Base-by-base conservation (phyloP, 129 eudicot genomes). In the Calendula officinalis region DNA sequence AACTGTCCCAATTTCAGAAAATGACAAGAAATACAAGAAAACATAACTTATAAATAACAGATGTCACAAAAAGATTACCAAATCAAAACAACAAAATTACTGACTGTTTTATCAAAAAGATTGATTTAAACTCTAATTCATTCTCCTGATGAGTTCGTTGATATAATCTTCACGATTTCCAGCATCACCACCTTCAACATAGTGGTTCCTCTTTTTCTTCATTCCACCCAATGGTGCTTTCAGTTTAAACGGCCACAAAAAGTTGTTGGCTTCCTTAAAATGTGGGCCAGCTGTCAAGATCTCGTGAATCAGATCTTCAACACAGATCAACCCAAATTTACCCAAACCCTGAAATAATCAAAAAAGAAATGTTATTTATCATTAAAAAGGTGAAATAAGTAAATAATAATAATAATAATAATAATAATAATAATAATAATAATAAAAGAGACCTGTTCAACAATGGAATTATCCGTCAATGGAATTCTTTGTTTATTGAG, bases 181-280 rank as follows among this genome's bases (percentile, higher is more conserved):
- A 56, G 95, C 95, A 71, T 86, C 88, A 22, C 94, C 94, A 3
- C 88, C 94, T 72, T 86, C 94, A 22, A 86, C 86, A 32, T 82
- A 86, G 74, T 87, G 95, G 38, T 81, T 87, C 56, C 86, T 77
- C 78, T 86, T 86, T 76, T 78, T 86, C 75, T 83, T 77, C 45
- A 83, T 34, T 8, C 95, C 89, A 62, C 95, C 89, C 77, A 86
- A 68, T 8, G 95, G 95, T 15, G 95, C 89, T 48, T 62, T 80
- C n/a, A 86, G 78, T 47, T 86, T 77, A 71, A 86, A 86, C 32
- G 88, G 89, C 86, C 95, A 86, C 8, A 86, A 39, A 64, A 86
- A 86, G 73, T 86, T 82, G 79, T 87, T 87, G 5, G 90, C 87
- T 56, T 83, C 81, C 83, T 83, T 83, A 38, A 87, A 86, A 46